Evolutionary conservation across 129 eudicot genomes (phyloP), one percentile per base, ranked within the genome.

Genomic region (Lactuca sativa): DNA sequence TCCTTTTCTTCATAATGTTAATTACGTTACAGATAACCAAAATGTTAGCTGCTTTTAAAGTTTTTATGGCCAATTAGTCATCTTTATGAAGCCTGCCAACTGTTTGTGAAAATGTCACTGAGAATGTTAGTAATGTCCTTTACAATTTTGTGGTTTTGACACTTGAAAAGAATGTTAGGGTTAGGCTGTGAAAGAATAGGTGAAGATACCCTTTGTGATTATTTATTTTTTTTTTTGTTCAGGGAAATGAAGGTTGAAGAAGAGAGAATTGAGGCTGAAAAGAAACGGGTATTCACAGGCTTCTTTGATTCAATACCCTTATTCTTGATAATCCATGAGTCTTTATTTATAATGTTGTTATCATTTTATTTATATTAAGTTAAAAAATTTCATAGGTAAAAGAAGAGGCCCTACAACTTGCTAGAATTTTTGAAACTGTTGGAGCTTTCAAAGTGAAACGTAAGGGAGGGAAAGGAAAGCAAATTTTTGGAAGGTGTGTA

Each of bases 161-260:
- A 3, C 40, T 15, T 61, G 9, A 21, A 38, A 34, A 12, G 6
- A 67, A 73, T 61, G 67, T 69, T 72, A 0, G 77, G 34, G 31
- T 56, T 48, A 14, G 68, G 38, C 36, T 40, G 1, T 63, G 71
- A 30, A 77, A 11, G 38, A 33, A 44, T 44, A 71, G 56, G 68
- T 70, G 9, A 56, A 70, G 72, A 21, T 51, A 12, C 51, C 12
- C 30, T 44, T 72, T 40, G 57, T 73, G 47, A 76, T 77, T 61
- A 1, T 66, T 38, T 47, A 63, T 30, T 14, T 62, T 67, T 33
- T 44, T 47, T 57, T 31, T 71, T 56, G 47, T 60, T 14, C 85
- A 93, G 98, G 86, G 99, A 95, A 84, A 95, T 95, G 96, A 83
- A 85, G 97, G 76, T 83, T 69, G 97, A 95, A 82, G 91, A 87